Percentiles rank a stretch among this genome's conserved stretches.
phyloP scores from a whole-genome alignment of 2,329 filamentous ascomycete genomes.

The Periconia sp. region DNA sequence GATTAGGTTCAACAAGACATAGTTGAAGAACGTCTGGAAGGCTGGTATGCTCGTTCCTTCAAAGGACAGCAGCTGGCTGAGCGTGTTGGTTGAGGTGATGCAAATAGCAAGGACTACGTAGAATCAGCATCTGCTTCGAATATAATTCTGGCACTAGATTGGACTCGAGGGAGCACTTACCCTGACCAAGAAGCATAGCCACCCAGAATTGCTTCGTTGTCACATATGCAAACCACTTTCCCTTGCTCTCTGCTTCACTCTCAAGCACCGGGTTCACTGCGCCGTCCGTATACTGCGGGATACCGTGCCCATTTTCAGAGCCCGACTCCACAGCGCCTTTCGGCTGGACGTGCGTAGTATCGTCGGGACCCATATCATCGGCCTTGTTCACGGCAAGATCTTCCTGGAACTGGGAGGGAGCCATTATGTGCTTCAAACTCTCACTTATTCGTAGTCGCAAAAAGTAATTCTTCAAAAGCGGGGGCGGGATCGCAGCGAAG shows the following conservation, averaged over 20 bases:
- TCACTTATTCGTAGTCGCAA: not conserved
- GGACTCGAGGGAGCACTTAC: constrained; percentile 29
- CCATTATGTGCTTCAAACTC: constrained; percentile 17
- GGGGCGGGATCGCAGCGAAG: constrained; percentile 2
- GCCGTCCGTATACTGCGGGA: constrained; percentile 11
- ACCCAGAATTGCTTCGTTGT: constrained; percentile 87
- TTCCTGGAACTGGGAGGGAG: constrained; percentile 4
- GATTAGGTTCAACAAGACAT: constrained; percentile 79
- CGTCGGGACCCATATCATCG: constrained; percentile 22
- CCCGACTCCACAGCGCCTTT: constrained; percentile 24
- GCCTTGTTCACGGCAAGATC: constrained; percentile 14
- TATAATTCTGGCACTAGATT: too few species aligned
- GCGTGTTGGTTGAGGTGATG: constrained; percentile 92
- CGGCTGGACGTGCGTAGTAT: constrained; percentile 26
- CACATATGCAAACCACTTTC: constrained; percentile 71
- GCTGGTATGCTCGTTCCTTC: constrained; percentile 83
- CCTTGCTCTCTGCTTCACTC: constrained; percentile 48
- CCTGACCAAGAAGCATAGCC: constrained; percentile 74
- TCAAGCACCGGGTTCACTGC: constrained; percentile 26
- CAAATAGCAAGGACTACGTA: constrained; percentile 64
- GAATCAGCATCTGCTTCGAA: not conserved
- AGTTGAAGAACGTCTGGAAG: constrained; percentile 96
- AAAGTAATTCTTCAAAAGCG: not conserved
- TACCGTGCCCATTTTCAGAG: constrained; percentile 36
- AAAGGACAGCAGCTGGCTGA: constrained; percentile 74